phyloP scores from a whole-genome alignment of 495 filamentous ascomycete genomes.

The Xylaria flabelliformis region DNA sequence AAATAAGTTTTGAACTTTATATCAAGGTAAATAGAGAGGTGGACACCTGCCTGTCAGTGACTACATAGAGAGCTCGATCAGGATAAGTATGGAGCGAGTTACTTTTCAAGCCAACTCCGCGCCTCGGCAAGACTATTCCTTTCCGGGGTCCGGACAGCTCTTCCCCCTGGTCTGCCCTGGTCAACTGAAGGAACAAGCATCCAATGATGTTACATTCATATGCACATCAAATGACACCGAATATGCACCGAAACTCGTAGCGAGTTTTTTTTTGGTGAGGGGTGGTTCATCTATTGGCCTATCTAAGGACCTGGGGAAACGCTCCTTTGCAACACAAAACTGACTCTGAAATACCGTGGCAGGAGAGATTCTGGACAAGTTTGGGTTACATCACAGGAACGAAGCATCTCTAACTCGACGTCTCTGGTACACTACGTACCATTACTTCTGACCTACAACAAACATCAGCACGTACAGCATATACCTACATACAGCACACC shows the following conservation, averaged over 20 bases:
- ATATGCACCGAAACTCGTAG: constrained; percentile 24
- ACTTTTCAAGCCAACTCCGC: constrained; percentile 18
- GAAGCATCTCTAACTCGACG: not conserved
- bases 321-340: not conserved
- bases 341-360: constrained; percentile 2
- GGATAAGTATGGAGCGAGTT: not conserved
- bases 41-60: not conserved
- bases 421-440: not conserved
- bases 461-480: not conserved
- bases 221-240: constrained; percentile 25
- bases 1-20: not conserved
- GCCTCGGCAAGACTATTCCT: constrained; percentile 9
- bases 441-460: not conserved
- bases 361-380: constrained; percentile 8
- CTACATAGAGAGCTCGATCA: not conserved
- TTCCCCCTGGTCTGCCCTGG: not conserved
- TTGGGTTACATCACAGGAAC: constrained; percentile 13
- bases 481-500: not conserved
- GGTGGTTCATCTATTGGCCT: constrained; percentile 18
- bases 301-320: constrained; percentile 11
- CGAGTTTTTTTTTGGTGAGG: constrained; percentile 7
- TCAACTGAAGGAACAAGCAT: not conserved
- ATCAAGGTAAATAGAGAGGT: not conserved
- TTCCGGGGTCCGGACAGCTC: constrained; percentile 4
- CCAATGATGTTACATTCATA: constrained; percentile 20